Percentiles rank a stretch among this genome's conserved stretches.
Evolutionary conservation across 2,329 filamentous ascomycete genomes (phyloP).

Genomic region (Pezizomycotina sp.): DNA sequence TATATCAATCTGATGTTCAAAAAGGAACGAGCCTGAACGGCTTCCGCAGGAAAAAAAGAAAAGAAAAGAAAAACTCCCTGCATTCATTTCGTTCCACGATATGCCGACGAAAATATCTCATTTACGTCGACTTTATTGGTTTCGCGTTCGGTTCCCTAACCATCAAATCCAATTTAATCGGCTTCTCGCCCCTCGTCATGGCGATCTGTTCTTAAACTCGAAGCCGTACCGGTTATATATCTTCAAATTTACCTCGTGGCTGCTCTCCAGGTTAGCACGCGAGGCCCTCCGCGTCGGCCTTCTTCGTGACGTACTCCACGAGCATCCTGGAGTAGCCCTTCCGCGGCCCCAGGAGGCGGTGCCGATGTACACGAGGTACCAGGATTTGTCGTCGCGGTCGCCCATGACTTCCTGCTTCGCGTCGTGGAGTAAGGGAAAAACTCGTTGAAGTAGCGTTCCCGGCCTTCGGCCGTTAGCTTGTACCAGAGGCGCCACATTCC

Average conservation of each 20-base stretch:
- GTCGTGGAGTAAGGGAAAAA: slow-evolving; percentile 41
- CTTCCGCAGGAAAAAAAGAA: slow-evolving; percentile 2
- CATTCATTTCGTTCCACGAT: slow-evolving; percentile 21
- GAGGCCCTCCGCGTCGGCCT: slow-evolving; percentile 54
- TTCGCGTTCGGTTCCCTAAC: slow-evolving; percentile 52
- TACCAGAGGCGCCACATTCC: slow-evolving; percentile 65
- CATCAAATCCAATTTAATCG: slow-evolving; percentile 62
- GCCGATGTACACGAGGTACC: slow-evolving; percentile 73
- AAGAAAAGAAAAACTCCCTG: slow-evolving; percentile 11
- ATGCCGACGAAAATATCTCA: slow-evolving; percentile 22
- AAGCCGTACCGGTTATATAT: slow-evolving; percentile 69
- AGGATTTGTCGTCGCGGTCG: slow-evolving; percentile 48
- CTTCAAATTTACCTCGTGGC: slow-evolving; percentile 46
- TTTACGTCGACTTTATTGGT: slow-evolving; percentile 15
- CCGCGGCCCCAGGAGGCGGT: slow-evolving; percentile 54
- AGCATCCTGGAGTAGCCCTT: slow-evolving; percentile 55
- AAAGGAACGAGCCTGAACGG: not conserved
- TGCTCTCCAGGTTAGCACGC: slow-evolving; percentile 63
- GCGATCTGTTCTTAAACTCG: slow-evolving; percentile 43
- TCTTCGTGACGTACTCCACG: slow-evolving; percentile 49
- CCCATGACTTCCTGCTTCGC: slow-evolving; percentile 41
- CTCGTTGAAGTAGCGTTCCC: slow-evolving; percentile 58
- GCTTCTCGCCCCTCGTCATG: slow-evolving; percentile 32
- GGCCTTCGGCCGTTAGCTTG: slow-evolving; percentile 55
- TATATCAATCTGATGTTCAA: slow-evolving; percentile 1